Evolutionary conservation across 192 early-diverging fungal genomes (phyloP).

Genomic region (Backusella circina): DNA sequence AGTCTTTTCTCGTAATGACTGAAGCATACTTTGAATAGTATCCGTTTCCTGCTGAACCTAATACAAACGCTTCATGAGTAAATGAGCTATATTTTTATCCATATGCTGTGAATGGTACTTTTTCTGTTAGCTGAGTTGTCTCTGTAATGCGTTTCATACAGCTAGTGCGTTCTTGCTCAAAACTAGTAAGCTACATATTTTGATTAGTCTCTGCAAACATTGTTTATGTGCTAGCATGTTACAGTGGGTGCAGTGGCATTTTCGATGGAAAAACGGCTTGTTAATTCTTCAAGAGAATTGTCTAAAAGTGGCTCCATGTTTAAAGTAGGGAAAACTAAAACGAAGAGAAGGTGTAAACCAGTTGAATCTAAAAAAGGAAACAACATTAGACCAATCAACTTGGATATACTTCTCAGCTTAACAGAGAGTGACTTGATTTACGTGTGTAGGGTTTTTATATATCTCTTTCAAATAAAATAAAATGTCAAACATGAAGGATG

Average conservation of each 20-base stretch:
- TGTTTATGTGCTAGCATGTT: neutral
- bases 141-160: slow-evolving; percentile 3
- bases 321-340: neutral
- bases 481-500: neutral
- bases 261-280: neutral
- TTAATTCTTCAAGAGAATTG: neutral
- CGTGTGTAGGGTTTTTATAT: no score
- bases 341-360: no score
- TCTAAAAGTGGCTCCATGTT: slow-evolving; percentile 3
- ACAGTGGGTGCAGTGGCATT: neutral
- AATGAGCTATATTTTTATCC: neutral
- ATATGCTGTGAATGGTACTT: neutral
- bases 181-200: neutral
- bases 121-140: neutral
- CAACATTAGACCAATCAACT: neutral
- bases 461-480: neutral
- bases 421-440: no score
- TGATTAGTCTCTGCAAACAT: neutral
- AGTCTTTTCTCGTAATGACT: neutral
- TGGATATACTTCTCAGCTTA: neutral
- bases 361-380: neutral
- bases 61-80: neutral
- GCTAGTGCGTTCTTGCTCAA: neutral
- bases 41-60: slow-evolving; percentile 1
- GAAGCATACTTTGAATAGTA: neutral